phyloP scores from a whole-genome alignment of 345 rosid genomes.

The Eucalyptus sideroxylon region DNA sequence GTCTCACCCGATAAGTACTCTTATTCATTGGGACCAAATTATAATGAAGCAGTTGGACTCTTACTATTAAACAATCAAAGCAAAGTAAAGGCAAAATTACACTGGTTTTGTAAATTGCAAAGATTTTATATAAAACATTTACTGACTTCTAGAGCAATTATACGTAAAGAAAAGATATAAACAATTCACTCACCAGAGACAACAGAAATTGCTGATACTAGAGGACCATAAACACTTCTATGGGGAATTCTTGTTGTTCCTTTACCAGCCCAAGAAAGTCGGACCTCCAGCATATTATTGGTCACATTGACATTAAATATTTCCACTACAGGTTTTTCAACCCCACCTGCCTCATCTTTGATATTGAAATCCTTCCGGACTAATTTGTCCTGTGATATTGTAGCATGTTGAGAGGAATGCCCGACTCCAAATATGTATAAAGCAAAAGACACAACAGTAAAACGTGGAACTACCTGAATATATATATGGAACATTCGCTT shows the following conservation, averaged over 20 bases:
- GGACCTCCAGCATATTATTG: conserved; percentile 31
- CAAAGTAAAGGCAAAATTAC: not conserved
- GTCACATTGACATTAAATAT: conserved; percentile 16
- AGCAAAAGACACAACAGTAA: not conserved
- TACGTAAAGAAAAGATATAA: not conserved
- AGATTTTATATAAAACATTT: not conserved
- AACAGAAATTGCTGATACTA: conserved; percentile 55
- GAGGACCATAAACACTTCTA: conserved; percentile 48
- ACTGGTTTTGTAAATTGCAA: not conserved
- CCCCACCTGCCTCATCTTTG: conserved; percentile 27
- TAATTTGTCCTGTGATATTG: conserved; percentile 23
- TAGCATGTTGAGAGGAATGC: not conserved
- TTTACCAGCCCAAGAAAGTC: conserved; percentile 55
- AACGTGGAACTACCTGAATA: conserved; percentile 35
- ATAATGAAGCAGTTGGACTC: not conserved
- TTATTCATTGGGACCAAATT: not conserved
- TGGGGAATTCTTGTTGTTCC: conserved; percentile 42
- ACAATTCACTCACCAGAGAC: conserved; percentile 15
- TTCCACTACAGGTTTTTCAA: conserved; percentile 11
- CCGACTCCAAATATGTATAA: not conserved
- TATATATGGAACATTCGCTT: conserved; percentile 51
- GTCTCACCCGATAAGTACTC: not conserved
- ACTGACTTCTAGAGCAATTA: not conserved
- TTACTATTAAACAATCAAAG: not conserved
- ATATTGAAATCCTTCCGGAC: conserved; percentile 42